Base-by-base conservation (phyloP, 495 filamentous ascomycete species). In the Xylaria grammica region DNA sequence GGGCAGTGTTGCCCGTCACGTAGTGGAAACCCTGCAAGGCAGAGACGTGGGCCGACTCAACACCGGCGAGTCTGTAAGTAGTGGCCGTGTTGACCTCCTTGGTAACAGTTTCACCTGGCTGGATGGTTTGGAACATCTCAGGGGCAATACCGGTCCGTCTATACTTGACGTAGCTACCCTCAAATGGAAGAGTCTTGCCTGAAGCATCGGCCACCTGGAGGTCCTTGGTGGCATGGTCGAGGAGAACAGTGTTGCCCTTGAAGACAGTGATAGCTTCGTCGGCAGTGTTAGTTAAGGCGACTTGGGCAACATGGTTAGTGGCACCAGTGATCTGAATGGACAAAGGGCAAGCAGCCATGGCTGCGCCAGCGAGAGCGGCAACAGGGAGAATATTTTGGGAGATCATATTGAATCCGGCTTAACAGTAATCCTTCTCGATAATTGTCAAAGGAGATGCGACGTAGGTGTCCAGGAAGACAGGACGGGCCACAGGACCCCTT, bases 231-330 rank as follows among this genome's bases (percentile, higher is more conserved):
- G 69, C 54, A 46, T 74, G 71, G 7, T 67, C 65, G 46, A 55
- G 62, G 27, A 74, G 60, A 3, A 72, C 69, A n/a, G 71, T 74
- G 62, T 74, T 74, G 48, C 71, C 71, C 65, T 72, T 74, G 67
- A 72, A 74, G 49, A 74, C 64, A 11, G 66, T 69, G 45, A 74
- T 49, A 27, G 71, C 45, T 59, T 72, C 67, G 46, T 24, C 61
- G n/a, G 66, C 71, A 29, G 69, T 74, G 49, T 74, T 74, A 24
- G 71, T 74, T 36, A 74, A 62, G 17, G 62, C 62, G n/a, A 74
- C 71, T 51, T 74, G 59, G 8, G 71, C 65, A 55, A 74, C 48
- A 54, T 74, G 69, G 49, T 24, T 36, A 22, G 22, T 60, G 22
- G 67, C 58, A 19, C 67, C 49, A 34, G 65, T 57, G 26, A 74